Evolutionary conservation across 371 early-diverging fungal genomes (phyloP), one percentile per base, ranked within the genome.

Genomic region (Mortierella sp.): DNA sequence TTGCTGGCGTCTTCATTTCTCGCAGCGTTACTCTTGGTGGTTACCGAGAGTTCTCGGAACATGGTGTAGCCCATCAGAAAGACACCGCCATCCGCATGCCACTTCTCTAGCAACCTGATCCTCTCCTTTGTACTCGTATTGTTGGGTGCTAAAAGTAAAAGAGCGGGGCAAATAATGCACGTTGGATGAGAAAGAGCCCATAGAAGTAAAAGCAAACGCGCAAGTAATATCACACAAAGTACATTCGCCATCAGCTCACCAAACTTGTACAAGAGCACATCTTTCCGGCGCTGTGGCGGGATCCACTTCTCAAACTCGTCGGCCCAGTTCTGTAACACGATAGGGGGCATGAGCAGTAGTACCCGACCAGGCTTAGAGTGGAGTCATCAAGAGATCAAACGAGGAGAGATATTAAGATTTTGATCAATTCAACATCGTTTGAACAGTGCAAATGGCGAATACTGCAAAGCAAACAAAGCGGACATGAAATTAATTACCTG

Each of bases 291-390:
- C 18, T 90, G 81, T 35, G 44, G 43, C 3, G 91, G 86, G 78
- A 95, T 88, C 95, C 96, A 95, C 75, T 92, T 92, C 6, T 87
- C 60, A 75, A 96, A 93, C 75, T 97, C 97, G 43, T 89, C 87
- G 16, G 80, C 80, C 98, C 98, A 98, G 80, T 97, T 96, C 3
- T 90, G 74, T 63, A 95, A 81, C 7, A 97, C 91, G 0, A 93
- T 94, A 7, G 94, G 82, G 10, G 98, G 98, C 46, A 94, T 93
- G 27, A 98, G 83, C n/a, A 97, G 90, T 54, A 98, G 88, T n/a
- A 96, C 90, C 6, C 95, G 91, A 7, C 94, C 91, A 6, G 81
- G 81, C 90, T 92, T 92, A 82, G 49, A 81, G 8, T 8, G 41
- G 7, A 3, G 8, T 35, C 16, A 63, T 32, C 8, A 16, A 16